Base-by-base conservation (phyloP, 805 yeast species). In the Saturnispora silvae region DNA sequence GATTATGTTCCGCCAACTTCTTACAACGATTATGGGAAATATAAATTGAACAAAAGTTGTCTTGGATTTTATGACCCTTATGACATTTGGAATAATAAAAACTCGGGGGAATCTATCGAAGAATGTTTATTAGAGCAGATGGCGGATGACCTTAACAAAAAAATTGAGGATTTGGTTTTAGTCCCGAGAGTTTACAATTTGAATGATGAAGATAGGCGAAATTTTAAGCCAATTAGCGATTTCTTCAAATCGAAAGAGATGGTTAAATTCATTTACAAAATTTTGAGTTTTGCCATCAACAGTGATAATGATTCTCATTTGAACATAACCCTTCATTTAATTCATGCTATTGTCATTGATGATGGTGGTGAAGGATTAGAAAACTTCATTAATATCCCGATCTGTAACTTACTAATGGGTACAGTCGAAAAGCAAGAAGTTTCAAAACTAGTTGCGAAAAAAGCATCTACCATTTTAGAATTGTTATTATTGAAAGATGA, bases 1-100 rank as follows among this genome's bases (percentile, higher is more conserved):
- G 65, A 57, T 4, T 82, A 66, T 48, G 67, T 67, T 22, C 73
- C 83, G 6, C 92, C 94, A 4, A 64, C 67, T 16, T 83, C 83
- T 3, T 56, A 77, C 29, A 66, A 65, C 26, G 89, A 79, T 49
- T 68, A 72, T 42, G 94, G 94, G 17, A 68, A 69, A 32, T 82
- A 78, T 53, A 59, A 71, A 18, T 60, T 82, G 47, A 80, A 74
- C 44, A 61, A 65, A 10, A 54, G 60, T 3, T 43, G 61, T 7
- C 68, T 60, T 43, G 55, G 63, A 9, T 52, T 56, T 3, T 56
- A 81, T 38, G 92, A 82, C 53, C 84, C 84, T 2, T 55, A 76
- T 41, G 67, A 65, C 45, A 48, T 69, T 15, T 60, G 62, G 43
- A 56, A 67, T 40, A 75, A 70, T 28, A 65, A 61, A 4, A 54